A percentile compares a stretch with the other conserved stretches of the same genome.
Conservation (phyloP, 2,329 filamentous ascomycete genomes). For the Aspergillus sp. region DNA sequence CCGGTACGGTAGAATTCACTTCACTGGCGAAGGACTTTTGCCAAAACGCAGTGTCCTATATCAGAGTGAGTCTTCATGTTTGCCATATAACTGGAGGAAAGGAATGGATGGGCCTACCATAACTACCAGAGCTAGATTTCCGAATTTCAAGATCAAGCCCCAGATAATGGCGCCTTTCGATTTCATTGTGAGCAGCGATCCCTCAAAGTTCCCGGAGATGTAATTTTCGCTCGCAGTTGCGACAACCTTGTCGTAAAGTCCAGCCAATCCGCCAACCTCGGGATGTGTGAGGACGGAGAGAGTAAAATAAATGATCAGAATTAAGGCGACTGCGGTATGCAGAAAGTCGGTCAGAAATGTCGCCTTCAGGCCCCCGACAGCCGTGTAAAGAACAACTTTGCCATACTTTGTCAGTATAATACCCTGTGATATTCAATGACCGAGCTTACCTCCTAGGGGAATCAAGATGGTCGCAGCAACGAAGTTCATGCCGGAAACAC, state of each 20-base stretch:
- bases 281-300: conserved; percentile 48
- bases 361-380: conserved; percentile 52
- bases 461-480: conserved; percentile 51
- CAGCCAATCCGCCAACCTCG: conserved; percentile 44
- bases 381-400: conserved; percentile 50
- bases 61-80: neutral
- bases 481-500: conserved; percentile 52
- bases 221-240: conserved; percentile 46
- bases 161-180: conserved; percentile 48
- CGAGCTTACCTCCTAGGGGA: conserved; percentile 45
- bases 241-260: conserved; percentile 51
- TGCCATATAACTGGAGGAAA: neutral
- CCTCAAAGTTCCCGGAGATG: conserved; percentile 50
- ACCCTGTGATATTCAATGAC: neutral
- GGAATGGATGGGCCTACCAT: conserved; percentile 39
- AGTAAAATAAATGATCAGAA: conserved; percentile 53
- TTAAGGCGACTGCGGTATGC: conserved; percentile 51
- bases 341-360: conserved; percentile 54
- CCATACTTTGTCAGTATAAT: neutral
- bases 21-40: conserved; percentile 55
- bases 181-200: conserved; percentile 53
- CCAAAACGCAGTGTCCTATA: conserved; percentile 54
- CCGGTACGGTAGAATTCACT: conserved; percentile 50
- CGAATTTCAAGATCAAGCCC: conserved; percentile 52
- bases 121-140: conserved; percentile 52